Evolutionary conservation across 129 eudicot species (phyloP).

Genomic region (Tanacetum coccineum): DNA sequence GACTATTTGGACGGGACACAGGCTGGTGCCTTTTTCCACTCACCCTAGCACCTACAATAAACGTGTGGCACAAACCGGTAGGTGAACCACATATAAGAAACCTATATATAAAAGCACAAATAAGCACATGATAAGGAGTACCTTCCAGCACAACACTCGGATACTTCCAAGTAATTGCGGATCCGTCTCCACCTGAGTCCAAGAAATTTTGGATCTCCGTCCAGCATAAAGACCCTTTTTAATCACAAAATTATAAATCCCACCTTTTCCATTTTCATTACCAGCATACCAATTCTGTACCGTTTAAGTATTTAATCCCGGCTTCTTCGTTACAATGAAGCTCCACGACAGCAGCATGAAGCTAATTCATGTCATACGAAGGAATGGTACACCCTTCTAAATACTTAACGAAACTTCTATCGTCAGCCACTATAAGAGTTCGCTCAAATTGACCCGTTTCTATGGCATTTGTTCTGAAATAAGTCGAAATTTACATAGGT

Average conservation of each 20-base stretch:
- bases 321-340: conserved; percentile 78
- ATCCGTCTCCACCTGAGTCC: too few species aligned
- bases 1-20: too few species aligned
- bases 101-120: too few species aligned
- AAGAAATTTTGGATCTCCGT: conserved; percentile 64
- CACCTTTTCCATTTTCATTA: conserved; percentile 62
- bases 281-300: conserved; percentile 28
- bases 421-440: conserved; percentile 86
- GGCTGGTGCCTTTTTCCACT: too few species aligned
- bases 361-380: conserved; percentile 86
- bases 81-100: too few species aligned
- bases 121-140: too few species aligned
- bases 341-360: conserved; percentile 96
- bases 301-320: conserved; percentile 86
- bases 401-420: conserved; percentile 88
- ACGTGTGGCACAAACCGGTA: too few species aligned
- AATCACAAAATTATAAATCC: conserved; percentile 66
- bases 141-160: too few species aligned
- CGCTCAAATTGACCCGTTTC: conserved; percentile 98
- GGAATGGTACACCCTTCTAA: conserved; percentile 97
- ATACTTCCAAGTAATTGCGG: too few species aligned
- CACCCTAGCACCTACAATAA: too few species aligned
- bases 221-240: conserved; percentile 95
- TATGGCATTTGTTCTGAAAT: conserved; percentile 89
- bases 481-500: conserved; percentile 94